Evolutionary conservation across 768 basidiomycete genomes (phyloP).

Genomic region (Chlorophyllum brunneum): DNA sequence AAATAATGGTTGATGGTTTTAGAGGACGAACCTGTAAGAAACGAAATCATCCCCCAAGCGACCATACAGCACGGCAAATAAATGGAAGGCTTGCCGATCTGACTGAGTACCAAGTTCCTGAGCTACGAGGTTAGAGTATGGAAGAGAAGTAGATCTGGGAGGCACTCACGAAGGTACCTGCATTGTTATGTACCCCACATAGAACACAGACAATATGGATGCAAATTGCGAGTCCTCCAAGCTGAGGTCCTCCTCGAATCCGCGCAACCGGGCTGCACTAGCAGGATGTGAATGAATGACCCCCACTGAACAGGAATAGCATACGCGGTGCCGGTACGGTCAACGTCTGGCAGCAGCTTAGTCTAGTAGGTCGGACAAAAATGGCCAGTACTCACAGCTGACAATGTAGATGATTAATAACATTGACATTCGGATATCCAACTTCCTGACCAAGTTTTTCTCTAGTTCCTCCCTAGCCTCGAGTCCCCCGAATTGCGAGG

Average conservation of each 20-base stretch:
- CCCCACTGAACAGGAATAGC: constrained; percentile 9
- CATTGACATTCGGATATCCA: constrained; percentile 49
- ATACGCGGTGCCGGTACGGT: constrained; percentile 67
- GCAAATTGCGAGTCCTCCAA: constrained; percentile 57
- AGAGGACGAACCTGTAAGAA: constrained; percentile 41
- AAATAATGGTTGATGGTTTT: neutral
- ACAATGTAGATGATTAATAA: constrained; percentile 45
- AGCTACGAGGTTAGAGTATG: neutral
- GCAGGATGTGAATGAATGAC: neutral
- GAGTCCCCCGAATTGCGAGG: constrained; percentile 21
- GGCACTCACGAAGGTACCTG: constrained; percentile 66
- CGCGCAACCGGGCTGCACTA: constrained; percentile 62
- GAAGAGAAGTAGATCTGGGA: neutral
- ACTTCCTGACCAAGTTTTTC: constrained; percentile 37
- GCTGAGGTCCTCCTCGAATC: constrained; percentile 59
- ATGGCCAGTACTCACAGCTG: constrained; percentile 28
- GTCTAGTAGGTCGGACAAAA: neutral
- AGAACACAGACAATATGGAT: constrained; percentile 56
- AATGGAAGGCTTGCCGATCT: constrained; percentile 58
- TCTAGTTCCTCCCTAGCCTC: constrained; percentile 26
- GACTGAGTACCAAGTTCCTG: constrained; percentile 69
- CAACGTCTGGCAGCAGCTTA: constrained; percentile 43
- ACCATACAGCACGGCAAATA: constrained; percentile 62
- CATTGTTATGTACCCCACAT: constrained; percentile 68
- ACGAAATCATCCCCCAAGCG: constrained; percentile 58